Evolutionary conservation across 768 basidiomycete genomes (phyloP), one percentile per base, ranked within the genome.

Genomic region (Lactarius quietus): DNA sequence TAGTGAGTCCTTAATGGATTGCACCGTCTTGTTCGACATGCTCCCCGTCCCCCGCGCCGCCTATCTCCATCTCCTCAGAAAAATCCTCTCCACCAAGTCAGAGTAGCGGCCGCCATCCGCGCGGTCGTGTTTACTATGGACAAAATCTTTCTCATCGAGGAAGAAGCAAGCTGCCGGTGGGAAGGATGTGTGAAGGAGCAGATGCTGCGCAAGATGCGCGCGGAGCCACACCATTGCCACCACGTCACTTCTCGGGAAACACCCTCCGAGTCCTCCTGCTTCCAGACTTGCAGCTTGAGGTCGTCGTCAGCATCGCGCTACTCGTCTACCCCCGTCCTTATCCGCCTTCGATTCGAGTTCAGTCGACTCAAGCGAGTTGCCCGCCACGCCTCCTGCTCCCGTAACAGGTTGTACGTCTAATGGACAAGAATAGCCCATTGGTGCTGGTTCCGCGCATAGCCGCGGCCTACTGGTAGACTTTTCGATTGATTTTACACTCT

Each of bases 61-160:
- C 59, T 78, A 81, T 72, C 70, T 74, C 6, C n/a, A n/a, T n/a
- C n/a, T n/a, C 76, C 77, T 86, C 62, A 76, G 78, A 57, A 74
- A n/a, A 48, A 78, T 92, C 65, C 93, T 95, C 77, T 74, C 78
- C 17, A 74, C 87, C 54, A 84, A 90, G 71, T 86, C 90, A 3
- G 63, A 76, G 2, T 69, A 74, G 26, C 87, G 92, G 75, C 78
- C 4, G 82, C 86, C 12, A 78, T 95, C 4, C 82, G 87, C 33
- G 67, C 74, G 57, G 81, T 81, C 58, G 80, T 95, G 70, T 68
- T 82, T 20, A 73, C 74, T 6, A 76, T 89, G 26, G 80, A 84
- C 36, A 82, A 83, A 5, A 88, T 93, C 78, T 88, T 84, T 72
- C 78, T 84, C 78, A 76, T 78, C 26, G 79, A 83, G 43, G 83